These are phyloP conservation scores for Tricholoma hemisulphureum DNA, from an alignment of 768 basidiomycete species.

Conservation along the genomic window DNA sequence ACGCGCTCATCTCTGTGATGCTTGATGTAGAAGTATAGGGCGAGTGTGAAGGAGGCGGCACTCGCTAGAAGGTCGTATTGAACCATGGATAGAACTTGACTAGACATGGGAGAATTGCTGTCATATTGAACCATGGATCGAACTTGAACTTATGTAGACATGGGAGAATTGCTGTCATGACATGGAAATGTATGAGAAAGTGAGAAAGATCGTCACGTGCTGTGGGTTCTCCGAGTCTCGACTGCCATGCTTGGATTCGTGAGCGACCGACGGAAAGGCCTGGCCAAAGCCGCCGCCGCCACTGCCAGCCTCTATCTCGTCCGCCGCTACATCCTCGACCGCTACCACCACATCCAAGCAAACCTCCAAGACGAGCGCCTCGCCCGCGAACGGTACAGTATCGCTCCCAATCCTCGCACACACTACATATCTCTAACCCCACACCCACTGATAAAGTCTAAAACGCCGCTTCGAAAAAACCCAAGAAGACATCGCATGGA, in stretches of 20 bases:
- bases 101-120: no score
- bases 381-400: slow-evolving; percentile 68
- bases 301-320: slow-evolving; percentile 62
- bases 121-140: no score
- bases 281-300: slow-evolving; percentile 51
- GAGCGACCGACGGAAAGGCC: slow-evolving; percentile 43
- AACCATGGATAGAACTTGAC: no score
- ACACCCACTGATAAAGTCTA: slow-evolving; percentile 46
- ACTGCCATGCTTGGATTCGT: no score
- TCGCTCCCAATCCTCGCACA: slow-evolving; percentile 2
- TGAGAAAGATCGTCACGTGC: no score
- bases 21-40: background rate
- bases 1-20: background rate
- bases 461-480: slow-evolving; percentile 72
- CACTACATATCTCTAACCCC: background rate
- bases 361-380: slow-evolving; percentile 55
- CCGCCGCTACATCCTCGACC: slow-evolving; percentile 55
- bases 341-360: slow-evolving; percentile 66
- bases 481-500: slow-evolving; percentile 75
- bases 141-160: no score
- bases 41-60: background rate
- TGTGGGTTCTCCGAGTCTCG: no score
- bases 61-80: slow-evolving; percentile 1
- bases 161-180: no score
- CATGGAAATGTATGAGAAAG: no score